These are phyloP conservation scores for Naganishia randhawae DNA, from an alignment of 768 basidiomycete genomes.

Conservation along the genomic window DNA sequence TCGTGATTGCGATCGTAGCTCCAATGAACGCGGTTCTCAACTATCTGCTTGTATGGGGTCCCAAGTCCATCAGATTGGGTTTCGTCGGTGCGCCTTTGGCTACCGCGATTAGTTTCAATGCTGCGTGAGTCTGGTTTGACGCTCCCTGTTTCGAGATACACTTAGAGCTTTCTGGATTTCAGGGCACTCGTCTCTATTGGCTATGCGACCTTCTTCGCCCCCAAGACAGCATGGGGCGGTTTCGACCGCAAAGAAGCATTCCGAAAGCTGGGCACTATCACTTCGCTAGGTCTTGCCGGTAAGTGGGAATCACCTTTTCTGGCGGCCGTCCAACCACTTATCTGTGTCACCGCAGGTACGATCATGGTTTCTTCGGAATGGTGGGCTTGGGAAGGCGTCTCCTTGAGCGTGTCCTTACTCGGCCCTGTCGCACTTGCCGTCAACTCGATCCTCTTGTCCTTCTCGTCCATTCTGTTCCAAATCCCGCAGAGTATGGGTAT, in stretches of 20 bases:
- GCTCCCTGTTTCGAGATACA: background rate
- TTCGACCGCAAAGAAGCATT: slow-evolving; percentile 65
- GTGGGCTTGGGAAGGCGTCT: slow-evolving; percentile 94
- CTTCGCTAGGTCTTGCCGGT: slow-evolving; percentile 61
- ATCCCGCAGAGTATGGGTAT: slow-evolving; percentile 77
- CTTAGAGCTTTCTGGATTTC: background rate
- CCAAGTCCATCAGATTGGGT: slow-evolving; percentile 69
- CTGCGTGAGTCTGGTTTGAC: slow-evolving; percentile 54
- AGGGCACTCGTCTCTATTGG: slow-evolving; percentile 49
- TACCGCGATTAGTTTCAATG: slow-evolving; percentile 80
- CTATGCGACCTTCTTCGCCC: slow-evolving; percentile 52
- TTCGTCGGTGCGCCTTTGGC: slow-evolving; percentile 91
- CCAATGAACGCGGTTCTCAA: slow-evolving; percentile 81
- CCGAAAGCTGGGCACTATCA: slow-evolving; percentile 61
- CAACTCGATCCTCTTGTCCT: slow-evolving; percentile 68
- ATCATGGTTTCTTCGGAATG: slow-evolving; percentile 70
- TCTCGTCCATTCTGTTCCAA: slow-evolving; percentile 63
- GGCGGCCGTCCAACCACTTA: background rate
- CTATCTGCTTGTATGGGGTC: slow-evolving; percentile 88
- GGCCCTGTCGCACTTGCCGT: slow-evolving; percentile 78
- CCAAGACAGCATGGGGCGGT: slow-evolving; percentile 76
- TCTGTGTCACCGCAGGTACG: slow-evolving; percentile 55
- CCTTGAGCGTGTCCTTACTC: slow-evolving; percentile 55
- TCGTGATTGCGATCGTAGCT: slow-evolving; percentile 73
- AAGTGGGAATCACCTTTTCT: background rate